phyloP scores from a whole-genome alignment of 75 land plant species.

The Pinus taeda region DNA sequence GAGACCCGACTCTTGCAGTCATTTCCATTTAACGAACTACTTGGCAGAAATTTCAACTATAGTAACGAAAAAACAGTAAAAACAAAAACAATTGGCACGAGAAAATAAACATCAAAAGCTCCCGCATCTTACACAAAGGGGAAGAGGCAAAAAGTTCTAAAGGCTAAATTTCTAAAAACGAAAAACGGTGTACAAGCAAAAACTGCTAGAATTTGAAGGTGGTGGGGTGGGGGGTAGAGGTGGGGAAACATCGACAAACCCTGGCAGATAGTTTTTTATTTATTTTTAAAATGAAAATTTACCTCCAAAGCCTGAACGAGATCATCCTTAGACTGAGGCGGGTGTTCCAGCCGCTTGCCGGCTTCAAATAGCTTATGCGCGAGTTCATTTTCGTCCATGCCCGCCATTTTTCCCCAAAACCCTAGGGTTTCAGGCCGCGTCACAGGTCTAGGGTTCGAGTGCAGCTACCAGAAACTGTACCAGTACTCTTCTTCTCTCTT shows the following conservation, averaged over 20 bases:
- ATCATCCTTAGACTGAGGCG: no score
- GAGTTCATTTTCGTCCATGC: constrained; percentile 11
- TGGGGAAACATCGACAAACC: neutral
- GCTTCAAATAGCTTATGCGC: constrained; percentile 28
- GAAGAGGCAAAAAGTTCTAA: neutral
- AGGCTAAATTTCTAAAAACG: neutral
- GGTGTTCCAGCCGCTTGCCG: constrained; percentile 33
- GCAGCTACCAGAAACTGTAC: constrained; percentile 1
- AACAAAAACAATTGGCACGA: no score
- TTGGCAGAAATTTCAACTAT: no score
- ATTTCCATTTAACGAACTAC: no score
- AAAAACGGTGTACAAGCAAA: neutral
- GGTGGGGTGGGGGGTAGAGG: no score
- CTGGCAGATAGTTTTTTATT: neutral
- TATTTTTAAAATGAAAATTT: neutral
- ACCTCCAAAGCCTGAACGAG: constrained; percentile 33
- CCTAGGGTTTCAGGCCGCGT: neutral
- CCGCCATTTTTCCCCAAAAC: constrained; percentile 4
- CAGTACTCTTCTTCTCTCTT: neutral
- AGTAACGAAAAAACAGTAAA: no score
- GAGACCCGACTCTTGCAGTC: no score
- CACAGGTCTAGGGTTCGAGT: constrained; percentile 2
- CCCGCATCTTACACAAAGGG: neutral
- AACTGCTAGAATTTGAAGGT: neutral
- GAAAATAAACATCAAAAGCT: neutral